Evolutionary conservation across 2,329 filamentous ascomycete species (phyloP).

Genomic region (Ophiostoma ulmi): DNA sequence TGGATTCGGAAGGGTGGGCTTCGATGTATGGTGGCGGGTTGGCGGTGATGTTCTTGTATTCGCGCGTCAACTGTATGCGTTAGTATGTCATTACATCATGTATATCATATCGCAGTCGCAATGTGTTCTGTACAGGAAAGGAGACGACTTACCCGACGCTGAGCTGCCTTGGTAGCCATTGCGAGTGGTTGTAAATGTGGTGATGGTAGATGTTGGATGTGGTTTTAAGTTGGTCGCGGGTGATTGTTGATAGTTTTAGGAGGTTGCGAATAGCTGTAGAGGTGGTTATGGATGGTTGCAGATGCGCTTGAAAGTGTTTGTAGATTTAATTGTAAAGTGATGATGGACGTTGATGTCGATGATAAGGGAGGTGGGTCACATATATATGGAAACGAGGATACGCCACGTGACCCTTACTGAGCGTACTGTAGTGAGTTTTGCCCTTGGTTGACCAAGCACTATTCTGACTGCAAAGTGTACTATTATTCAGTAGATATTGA

Average conservation of each 20-base stretch:
- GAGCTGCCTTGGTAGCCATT: slow-evolving; percentile 9
- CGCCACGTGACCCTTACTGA: neutral
- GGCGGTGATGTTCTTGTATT: slow-evolving; percentile 58
- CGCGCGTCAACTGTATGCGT: slow-evolving; percentile 49
- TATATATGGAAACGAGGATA: neutral
- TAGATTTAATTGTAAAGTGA: neutral
- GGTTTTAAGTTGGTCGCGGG: neutral
- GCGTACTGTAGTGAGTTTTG: too few species aligned
- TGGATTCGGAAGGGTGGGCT: slow-evolving; percentile 82
- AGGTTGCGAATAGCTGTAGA: neutral
- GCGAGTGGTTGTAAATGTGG: neutral
- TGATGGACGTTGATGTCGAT: slow-evolving; percentile 1
- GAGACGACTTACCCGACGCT: neutral
- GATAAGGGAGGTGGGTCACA: neutral
- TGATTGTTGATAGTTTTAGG: neutral
- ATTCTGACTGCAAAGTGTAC: neutral
- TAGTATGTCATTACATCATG: neutral
- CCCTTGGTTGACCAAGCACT: too few species aligned
- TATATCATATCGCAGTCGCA: neutral
- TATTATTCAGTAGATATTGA: too few species aligned
- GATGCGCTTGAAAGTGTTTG: neutral
- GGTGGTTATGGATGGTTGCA: neutral
- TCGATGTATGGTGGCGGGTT: slow-evolving; percentile 85
- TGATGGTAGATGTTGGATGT: neutral
- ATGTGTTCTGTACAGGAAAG: neutral